Percentiles rank a stretch among this genome's conserved stretches.
Evolutionary conservation across 1,284 basidiomycete species (phyloP).

Genomic region (Cutaneotrichosporon sp.): DNA sequence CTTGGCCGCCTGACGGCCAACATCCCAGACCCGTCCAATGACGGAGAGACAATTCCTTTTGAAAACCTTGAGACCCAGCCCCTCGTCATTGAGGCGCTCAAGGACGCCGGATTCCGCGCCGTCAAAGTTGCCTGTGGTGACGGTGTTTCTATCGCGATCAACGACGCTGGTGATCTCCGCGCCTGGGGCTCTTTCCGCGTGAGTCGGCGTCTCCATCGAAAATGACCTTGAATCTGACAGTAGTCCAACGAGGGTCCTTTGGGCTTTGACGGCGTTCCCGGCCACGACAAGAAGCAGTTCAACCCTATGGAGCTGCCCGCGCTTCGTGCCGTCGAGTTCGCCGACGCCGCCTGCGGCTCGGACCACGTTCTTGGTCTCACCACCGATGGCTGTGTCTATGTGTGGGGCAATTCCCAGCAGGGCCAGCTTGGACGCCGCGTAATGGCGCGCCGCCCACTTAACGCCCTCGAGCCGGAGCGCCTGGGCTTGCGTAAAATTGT

Average conservation of each 20-base stretch:
- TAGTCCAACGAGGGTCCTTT: conserved; percentile 74
- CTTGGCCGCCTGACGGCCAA: conserved; percentile 77
- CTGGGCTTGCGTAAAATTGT: conserved; percentile 74
- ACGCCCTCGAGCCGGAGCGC: conserved; percentile 71
- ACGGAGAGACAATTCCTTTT: conserved; percentile 62
- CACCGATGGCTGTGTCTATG: conserved; percentile 74
- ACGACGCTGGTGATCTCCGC: conserved; percentile 71
- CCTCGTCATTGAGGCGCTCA: conserved; percentile 67
- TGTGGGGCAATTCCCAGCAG: conserved; percentile 78
- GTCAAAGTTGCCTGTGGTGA: conserved; percentile 80
- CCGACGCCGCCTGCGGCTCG: conserved; percentile 73
- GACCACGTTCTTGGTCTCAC: conserved; percentile 87
- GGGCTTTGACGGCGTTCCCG: conserved; percentile 70
- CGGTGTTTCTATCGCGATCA: conserved; percentile 77
- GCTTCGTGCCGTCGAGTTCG: conserved; percentile 57
- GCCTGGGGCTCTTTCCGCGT: conserved; percentile 94
- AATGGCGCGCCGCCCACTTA: conserved; percentile 75
- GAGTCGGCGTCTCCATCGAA: conserved; percentile 41
- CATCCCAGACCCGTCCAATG: conserved; percentile 62
- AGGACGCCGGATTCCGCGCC: conserved; percentile 73
- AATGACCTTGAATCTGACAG: neutral
- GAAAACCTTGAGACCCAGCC: conserved; percentile 77
- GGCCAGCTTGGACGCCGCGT: conserved; percentile 82
- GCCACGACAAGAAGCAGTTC: conserved; percentile 53
- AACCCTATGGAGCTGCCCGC: conserved; percentile 54